Evolutionary conservation across 1,139 yeast genomes (phyloP).

Genomic region (Candida sp.): DNA sequence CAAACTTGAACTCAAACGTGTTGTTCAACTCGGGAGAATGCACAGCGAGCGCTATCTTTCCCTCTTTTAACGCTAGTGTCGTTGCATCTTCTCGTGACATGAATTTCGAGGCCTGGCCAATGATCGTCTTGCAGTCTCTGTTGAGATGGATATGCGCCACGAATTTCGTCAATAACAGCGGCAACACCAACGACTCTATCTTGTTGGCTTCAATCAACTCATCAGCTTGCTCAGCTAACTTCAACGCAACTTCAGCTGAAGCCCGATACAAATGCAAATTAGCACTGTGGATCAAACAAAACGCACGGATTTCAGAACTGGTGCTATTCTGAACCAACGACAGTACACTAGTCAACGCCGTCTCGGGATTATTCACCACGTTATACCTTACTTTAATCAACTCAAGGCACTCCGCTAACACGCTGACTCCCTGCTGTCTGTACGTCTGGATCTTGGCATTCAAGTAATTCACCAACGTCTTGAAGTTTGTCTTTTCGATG

Average conservation of each 20-base stretch:
- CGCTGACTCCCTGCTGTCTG: conserved; percentile 14
- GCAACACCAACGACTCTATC: conserved; percentile 1
- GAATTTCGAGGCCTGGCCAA: neutral
- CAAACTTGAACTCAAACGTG: conserved; percentile 18
- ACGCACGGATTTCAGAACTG: conserved; percentile 14
- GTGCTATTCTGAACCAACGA: conserved; percentile 21
- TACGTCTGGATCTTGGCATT: conserved; percentile 26
- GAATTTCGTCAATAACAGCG: neutral
- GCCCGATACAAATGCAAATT: conserved; percentile 32
- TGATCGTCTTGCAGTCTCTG: conserved; percentile 2
- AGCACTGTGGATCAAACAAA: conserved; percentile 25
- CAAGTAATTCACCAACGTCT: conserved; percentile 31
- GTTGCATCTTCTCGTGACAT: neutral
- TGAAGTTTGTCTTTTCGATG: conserved; percentile 25
- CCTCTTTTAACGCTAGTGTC: neutral
- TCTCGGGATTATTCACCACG: conserved; percentile 24
- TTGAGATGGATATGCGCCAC: conserved; percentile 2
- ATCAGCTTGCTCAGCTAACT: conserved; percentile 19
- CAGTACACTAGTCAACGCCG: conserved; percentile 30
- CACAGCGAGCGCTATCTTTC: neutral
- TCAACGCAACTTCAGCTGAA: conserved; percentile 22
- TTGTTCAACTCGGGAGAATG: neutral
- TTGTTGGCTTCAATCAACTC: neutral
- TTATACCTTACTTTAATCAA: conserved; percentile 32
- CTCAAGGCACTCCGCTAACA: conserved; percentile 25